A percentile compares a stretch with the other conserved stretches of the same genome.
Conservation (phyloP, 1,139 yeast species). For the Candida freyschussii region DNA sequence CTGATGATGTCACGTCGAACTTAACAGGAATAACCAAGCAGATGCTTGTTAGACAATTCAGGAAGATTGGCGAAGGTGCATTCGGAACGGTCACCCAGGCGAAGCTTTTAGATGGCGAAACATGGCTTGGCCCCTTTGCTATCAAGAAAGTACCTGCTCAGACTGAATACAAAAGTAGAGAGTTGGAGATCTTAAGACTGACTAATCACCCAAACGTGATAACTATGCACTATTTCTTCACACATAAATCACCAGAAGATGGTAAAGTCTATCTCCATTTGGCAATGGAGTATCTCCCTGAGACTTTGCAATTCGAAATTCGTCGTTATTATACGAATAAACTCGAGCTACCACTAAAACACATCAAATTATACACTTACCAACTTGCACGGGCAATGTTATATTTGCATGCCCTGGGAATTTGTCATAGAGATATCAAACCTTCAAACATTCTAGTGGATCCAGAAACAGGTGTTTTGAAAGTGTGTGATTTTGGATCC, state of each 20-base stretch:
- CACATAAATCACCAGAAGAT: constrained; percentile 52
- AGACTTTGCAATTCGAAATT: constrained; percentile 69
- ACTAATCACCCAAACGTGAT: constrained; percentile 80
- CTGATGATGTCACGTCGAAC: constrained; percentile 61
- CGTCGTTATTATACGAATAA: constrained; percentile 61
- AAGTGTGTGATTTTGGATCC: constrained; percentile 79
- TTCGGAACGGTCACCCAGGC: constrained; percentile 83
- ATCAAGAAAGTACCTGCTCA: constrained; percentile 81
- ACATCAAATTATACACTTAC: constrained; percentile 72
- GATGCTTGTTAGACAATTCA: constrained; percentile 68
- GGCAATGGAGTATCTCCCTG: constrained; percentile 85
- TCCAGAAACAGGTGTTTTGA: constrained; percentile 58
- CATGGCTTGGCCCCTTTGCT: constrained; percentile 77
- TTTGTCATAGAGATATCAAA: constrained; percentile 77
- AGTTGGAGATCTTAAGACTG: constrained; percentile 65
- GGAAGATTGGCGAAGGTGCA: constrained; percentile 79
- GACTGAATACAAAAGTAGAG: constrained; percentile 77
- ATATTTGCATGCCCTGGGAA: constrained; percentile 72
- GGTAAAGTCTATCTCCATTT: constrained; percentile 68
- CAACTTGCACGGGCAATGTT: constrained; percentile 81
- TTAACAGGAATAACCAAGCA: constrained; percentile 46
- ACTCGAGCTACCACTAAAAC: constrained; percentile 64
- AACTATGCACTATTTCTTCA: constrained; percentile 62
- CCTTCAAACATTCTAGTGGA: constrained; percentile 76
- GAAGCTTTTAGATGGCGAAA: constrained; percentile 35